Conservation (phyloP, 768 basidiomycete genomes). For the Ramaria sp. region DNA sequence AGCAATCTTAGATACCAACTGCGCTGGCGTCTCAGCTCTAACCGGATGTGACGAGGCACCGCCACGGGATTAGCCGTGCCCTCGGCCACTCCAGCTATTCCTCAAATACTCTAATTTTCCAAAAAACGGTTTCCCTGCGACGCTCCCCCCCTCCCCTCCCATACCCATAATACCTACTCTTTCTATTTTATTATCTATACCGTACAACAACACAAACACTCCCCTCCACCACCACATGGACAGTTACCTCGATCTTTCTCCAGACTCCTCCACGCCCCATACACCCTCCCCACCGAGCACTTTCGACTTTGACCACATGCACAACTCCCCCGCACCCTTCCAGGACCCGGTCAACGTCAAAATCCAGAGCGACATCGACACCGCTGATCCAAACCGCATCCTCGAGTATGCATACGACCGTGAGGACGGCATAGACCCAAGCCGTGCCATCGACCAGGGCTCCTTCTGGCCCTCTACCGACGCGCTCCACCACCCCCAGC, state of each 20-base stretch:
- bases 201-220: not conserved
- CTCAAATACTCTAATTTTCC: not conserved
- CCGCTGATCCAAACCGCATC: conserved; percentile 32
- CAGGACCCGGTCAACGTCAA: conserved; percentile 24
- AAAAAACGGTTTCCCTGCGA: no score
- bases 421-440: conserved; percentile 27
- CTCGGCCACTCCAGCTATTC: not conserved
- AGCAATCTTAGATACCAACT: no score
- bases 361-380: conserved; percentile 30
- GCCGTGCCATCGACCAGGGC: conserved; percentile 18
- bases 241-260: conserved; percentile 10
- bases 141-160: conserved; percentile 3
- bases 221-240: conserved; percentile 8
- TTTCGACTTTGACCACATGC: conserved; percentile 25
- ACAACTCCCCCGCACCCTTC: conserved; percentile 19
- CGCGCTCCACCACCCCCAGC: conserved; percentile 24
- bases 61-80: conserved; percentile 4
- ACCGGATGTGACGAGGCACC: conserved; percentile 10
- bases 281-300: conserved; percentile 55
- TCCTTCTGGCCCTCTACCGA: conserved; percentile 23
- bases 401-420: conserved; percentile 37
- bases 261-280: conserved; percentile 56
- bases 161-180: not conserved
- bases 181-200: conserved; percentile 9
- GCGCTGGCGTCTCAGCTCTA: not conserved